Percentiles rank a stretch among this genome's conserved stretches.
Evolutionary conservation across 345 rosid genomes (phyloP).

Genomic region (Populus euphratica): DNA sequence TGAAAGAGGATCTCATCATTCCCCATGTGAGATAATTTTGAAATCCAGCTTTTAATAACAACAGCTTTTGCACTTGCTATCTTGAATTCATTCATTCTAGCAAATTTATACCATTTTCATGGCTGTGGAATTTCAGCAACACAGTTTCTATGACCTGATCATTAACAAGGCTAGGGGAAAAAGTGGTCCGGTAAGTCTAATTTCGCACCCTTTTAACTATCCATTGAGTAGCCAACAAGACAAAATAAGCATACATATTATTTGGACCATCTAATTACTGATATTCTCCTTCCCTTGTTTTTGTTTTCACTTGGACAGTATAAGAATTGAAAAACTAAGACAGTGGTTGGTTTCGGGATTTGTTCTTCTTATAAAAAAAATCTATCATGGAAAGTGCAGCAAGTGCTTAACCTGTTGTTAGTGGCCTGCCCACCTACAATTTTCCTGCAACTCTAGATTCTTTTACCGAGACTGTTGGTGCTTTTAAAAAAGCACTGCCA

Average conservation of each 20-base stretch:
- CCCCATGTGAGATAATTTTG: conserved; percentile 72
- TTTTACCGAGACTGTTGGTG: neutral
- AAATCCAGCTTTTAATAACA: neutral
- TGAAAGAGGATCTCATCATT: conserved; percentile 94
- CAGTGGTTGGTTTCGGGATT: neutral
- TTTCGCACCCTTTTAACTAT: neutral
- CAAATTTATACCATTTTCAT: conserved; percentile 4
- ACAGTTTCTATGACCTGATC: conserved; percentile 95
- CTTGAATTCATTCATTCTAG: neutral
- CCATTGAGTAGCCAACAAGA: neutral
- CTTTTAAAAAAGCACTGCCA: neutral
- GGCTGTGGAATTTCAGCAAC: conserved; percentile 68
- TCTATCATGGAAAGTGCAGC: neutral
- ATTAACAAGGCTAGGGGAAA: conserved; percentile 96
- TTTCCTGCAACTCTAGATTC: neutral
- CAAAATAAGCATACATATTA: neutral
- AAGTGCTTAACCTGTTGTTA: neutral
- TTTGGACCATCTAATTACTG: neutral
- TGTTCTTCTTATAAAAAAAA: neutral
- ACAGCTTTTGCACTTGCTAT: neutral
- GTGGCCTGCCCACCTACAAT: neutral
- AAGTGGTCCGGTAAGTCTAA: conserved; percentile 90
- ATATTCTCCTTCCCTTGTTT: neutral
- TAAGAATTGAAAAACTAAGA: neutral
- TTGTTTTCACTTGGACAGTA: neutral